Evolutionary conservation across 1,139 yeast species (phyloP).

Genomic region (Saccharomyces hybrid): DNA sequence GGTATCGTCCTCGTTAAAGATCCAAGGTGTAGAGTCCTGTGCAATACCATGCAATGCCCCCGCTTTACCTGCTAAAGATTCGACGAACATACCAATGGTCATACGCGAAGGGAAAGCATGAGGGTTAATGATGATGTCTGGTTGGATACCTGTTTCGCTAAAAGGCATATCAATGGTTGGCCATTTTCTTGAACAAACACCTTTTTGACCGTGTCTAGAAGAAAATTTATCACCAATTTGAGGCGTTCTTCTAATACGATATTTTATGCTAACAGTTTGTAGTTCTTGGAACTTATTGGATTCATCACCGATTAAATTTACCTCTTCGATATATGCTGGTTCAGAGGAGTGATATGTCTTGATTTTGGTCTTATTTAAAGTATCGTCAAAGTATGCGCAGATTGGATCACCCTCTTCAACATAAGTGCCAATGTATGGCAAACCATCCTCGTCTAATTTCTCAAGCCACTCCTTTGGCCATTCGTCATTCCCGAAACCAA

Average conservation of each 20-base stretch:
- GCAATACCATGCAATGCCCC: conserved; percentile 98
- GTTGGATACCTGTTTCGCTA: conserved; percentile 91
- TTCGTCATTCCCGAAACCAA: conserved; percentile 87
- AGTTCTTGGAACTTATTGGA: conserved; percentile 61
- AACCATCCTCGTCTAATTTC: conserved; percentile 84
- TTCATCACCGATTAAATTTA: conserved; percentile 84
- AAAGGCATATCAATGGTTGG: conserved; percentile 96
- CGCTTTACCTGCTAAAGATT: conserved; percentile 94
- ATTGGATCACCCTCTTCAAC: conserved; percentile 96
- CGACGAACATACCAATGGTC: conserved; percentile 99
- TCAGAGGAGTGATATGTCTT: conserved; percentile 92
- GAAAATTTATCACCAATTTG: conserved; percentile 97
- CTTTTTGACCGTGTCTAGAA: conserved; percentile 98
- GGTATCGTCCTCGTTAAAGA: conserved; percentile 80
- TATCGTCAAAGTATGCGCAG: conserved; percentile 87
- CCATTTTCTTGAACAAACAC: conserved; percentile 98
- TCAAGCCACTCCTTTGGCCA: conserved; percentile 91
- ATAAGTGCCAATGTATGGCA: conserved; percentile 80
- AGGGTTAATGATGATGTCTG: conserved; percentile 94
- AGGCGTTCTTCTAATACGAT: conserved; percentile 86
- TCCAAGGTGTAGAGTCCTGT: conserved; percentile 97
- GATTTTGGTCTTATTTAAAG: conserved; percentile 81
- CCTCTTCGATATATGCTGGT: conserved; percentile 93
- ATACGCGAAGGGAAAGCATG: conserved; percentile 99
- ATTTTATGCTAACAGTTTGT: conserved; percentile 80